phyloP scores from a whole-genome alignment of 2,329 filamentous ascomycete species.

The Fusarium denticulatum region DNA sequence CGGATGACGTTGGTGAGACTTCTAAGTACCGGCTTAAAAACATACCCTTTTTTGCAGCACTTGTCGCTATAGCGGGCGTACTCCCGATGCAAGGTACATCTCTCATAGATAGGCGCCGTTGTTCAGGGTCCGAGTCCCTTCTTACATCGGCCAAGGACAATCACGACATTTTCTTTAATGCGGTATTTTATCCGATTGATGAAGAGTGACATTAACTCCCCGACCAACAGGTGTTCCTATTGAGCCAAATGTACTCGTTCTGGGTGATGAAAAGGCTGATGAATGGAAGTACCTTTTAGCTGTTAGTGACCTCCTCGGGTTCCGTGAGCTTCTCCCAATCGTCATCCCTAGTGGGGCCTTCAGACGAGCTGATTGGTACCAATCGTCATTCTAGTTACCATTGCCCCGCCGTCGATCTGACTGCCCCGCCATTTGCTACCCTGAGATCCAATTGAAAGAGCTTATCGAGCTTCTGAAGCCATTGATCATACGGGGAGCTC shows the following conservation, averaged over 20 bases:
- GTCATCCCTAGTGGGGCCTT: slow-evolving; percentile 41
- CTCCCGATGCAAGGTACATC: not conserved
- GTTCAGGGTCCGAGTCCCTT: not conserved
- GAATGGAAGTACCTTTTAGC: slow-evolving; percentile 19
- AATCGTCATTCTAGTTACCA: slow-evolving; percentile 35
- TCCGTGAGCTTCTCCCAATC: slow-evolving; percentile 41
- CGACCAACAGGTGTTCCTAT: slow-evolving; percentile 5
- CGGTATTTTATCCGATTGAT: slow-evolving; percentile 1
- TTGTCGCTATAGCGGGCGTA: not conserved
- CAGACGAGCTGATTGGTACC: slow-evolving; percentile 35
- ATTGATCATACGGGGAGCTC: slow-evolving; percentile 36
- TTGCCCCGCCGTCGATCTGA: slow-evolving; percentile 44
- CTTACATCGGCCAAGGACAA: not conserved
- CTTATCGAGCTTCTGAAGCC: slow-evolving; percentile 35
- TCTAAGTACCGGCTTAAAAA: not conserved
- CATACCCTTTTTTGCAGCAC: not conserved
- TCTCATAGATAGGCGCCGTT: not conserved
- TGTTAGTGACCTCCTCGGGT: slow-evolving; percentile 12
- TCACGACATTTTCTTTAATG: not conserved
- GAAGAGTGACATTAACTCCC: not conserved
- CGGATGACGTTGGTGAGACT: not conserved
- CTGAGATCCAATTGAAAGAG: slow-evolving; percentile 36
- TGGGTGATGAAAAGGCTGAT: not conserved
- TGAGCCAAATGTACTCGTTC: not conserved
- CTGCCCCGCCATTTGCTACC: slow-evolving; percentile 41